A percentile compares a stretch with the other conserved stretches of the same genome.
phyloP scores from a whole-genome alignment of 129 eudicot species.

The Dittrichia graveolens region DNA sequence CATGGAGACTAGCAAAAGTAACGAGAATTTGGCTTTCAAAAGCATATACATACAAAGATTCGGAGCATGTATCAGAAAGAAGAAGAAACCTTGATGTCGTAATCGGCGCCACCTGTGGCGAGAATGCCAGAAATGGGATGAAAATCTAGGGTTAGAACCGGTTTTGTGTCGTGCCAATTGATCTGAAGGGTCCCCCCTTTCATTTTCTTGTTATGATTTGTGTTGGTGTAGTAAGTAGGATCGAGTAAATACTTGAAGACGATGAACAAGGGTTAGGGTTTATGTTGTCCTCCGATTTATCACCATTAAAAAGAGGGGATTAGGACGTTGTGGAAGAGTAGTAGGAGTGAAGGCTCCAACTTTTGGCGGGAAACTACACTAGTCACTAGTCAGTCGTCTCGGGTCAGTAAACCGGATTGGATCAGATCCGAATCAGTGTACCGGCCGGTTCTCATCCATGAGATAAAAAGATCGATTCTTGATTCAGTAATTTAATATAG shows the following conservation, averaged over 20 bases:
- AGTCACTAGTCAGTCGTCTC: background rate
- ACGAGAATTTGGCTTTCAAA: slow-evolving; percentile 16
- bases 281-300: slow-evolving; percentile 18
- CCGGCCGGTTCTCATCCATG: too few species aligned
- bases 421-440: too few species aligned
- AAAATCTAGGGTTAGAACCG: slow-evolving; percentile 93
- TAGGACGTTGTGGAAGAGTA: background rate
- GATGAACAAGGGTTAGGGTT: slow-evolving; percentile 36
- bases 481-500: too few species aligned
- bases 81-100: slow-evolving; percentile 75
- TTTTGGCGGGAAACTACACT: slow-evolving; percentile 35
- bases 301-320: slow-evolving; percentile 11
- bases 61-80: background rate
- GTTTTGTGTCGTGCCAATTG: slow-evolving; percentile 94
- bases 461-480: too few species aligned
- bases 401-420: background rate
- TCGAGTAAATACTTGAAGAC: background rate
- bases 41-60: slow-evolving; percentile 9
- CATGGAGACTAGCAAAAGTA: background rate
- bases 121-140: slow-evolving; percentile 72
- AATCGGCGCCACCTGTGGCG: slow-evolving; percentile 97
- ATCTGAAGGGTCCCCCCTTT: slow-evolving; percentile 94
- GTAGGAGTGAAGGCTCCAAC: slow-evolving; percentile 17
- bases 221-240: background rate
- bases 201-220: slow-evolving; percentile 36